phyloP scores from a whole-genome alignment of 306 rosid species.

The Morella rubra region DNA sequence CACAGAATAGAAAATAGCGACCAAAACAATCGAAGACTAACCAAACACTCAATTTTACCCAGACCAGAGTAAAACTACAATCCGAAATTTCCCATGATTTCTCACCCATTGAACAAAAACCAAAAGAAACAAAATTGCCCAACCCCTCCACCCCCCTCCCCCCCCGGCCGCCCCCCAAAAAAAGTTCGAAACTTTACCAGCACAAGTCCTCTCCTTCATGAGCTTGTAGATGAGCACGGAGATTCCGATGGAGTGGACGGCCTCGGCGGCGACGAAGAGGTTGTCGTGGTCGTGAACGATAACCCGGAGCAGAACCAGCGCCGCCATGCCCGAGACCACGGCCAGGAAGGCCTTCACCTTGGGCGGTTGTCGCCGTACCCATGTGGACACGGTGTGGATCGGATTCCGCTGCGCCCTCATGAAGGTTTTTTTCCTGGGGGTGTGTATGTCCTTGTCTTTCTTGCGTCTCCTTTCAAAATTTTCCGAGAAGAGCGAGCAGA shows the following conservation, averaged over 20 bases:
- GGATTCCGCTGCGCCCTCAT: slow-evolving; percentile 59
- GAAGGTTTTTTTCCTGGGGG: neutral
- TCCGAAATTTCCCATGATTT: neutral
- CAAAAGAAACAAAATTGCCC: neutral
- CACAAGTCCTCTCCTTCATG: slow-evolving; percentile 87
- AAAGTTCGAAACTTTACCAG: slow-evolving; percentile 41
- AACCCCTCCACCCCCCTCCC: neutral
- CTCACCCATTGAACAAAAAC: neutral
- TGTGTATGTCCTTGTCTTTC: neutral
- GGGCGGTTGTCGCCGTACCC: slow-evolving; percentile 86
- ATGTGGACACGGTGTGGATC: slow-evolving; percentile 61
- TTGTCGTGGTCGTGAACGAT: slow-evolving; percentile 90
- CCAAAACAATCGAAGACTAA: neutral
- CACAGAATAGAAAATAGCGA: neutral
- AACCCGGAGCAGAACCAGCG: slow-evolving; percentile 72
- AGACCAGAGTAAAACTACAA: neutral
- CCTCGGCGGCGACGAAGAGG: slow-evolving; percentile 91
- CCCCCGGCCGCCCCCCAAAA: neutral
- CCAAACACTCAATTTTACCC: neutral
- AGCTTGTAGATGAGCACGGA: slow-evolving; percentile 86
- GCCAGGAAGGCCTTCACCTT: slow-evolving; percentile 87
- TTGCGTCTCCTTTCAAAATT: slow-evolving; percentile 6
- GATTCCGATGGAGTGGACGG: slow-evolving; percentile 85
- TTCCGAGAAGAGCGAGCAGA: slow-evolving; percentile 32
- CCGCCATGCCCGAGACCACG: slow-evolving; percentile 79